A percentile compares a stretch with the other conserved stretches of the same genome.
phyloP scores from a whole-genome alignment of 2,329 filamentous ascomycete species.

The Colletotrichum gloeosporioides region DNA sequence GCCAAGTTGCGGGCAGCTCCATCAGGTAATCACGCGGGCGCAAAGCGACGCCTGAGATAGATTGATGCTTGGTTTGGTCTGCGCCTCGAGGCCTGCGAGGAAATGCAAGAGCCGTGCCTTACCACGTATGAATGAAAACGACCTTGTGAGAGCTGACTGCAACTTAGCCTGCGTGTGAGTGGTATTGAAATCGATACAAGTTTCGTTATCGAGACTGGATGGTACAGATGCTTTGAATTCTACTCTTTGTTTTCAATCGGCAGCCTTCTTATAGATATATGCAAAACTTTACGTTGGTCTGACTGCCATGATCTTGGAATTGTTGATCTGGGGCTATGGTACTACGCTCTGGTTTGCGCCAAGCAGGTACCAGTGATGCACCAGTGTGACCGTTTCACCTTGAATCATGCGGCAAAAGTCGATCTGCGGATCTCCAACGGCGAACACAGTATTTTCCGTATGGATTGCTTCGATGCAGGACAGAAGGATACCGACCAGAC shows the following conservation, averaged over 20 bases:
- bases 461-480: neutral
- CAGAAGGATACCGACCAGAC: neutral
- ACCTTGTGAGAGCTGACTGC: neutral
- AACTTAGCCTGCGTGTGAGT: neutral
- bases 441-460: neutral
- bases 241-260: accelerated
- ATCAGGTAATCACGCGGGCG: neutral
- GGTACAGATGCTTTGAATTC: accelerated
- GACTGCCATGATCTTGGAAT: neutral
- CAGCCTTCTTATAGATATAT: neutral
- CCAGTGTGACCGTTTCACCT: neutral
- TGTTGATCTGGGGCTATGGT: neutral
- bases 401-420: neutral
- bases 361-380: neutral
- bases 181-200: accelerated
- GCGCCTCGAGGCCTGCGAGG: neutral
- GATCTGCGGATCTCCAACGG: neutral
- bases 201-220: accelerated
- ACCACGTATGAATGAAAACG: neutral
- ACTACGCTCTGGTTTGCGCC: neutral
- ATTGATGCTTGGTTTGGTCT: neutral
- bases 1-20: neutral
- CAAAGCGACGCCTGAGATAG: neutral
- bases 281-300: accelerated
- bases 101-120: accelerated